Base-by-base conservation (phyloP, 768 basidiomycete genomes). In the Amylocystis lapponica region DNA sequence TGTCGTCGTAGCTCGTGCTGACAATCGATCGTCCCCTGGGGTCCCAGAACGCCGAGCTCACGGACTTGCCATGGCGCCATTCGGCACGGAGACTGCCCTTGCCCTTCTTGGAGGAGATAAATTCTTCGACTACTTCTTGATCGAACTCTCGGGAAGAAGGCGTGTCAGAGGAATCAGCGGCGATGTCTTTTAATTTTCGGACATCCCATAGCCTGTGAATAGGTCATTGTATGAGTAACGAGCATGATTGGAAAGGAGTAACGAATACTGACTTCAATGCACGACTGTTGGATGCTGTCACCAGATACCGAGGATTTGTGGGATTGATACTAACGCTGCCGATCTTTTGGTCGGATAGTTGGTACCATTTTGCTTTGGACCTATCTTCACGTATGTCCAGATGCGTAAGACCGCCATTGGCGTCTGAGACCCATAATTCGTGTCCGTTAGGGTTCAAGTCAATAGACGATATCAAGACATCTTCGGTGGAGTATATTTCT, bases 341-440 rank as follows among this genome's bases (percentile, higher is more conserved):
- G 51, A 92, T 82, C 57, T 91, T 91, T 43, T 74, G 68, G 12
- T 81, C 73, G 4, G 84, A 82, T 10, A 90, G 60, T 27, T 67
- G 74, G 50, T 84, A 88, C 63, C 83, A 68, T 33, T 74, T 69
- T 5, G 72, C 70, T 27, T 75, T 75, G 1, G 70, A 69, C 36
- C 71, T 66, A 55, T 65, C 62, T 27, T 86, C 74, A 13, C 89
- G 81, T 27, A 90, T 64, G 59, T 92, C 89, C 17, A 86, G 63
- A 48, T 87, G 88, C 6, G 83, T 86, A 4, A 78, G 68, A 19
- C 86, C 83, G 13, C 89, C 89, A 6, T 63, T 50, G 3, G 67
- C 71, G 58, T 92, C 89, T 1, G 86, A 86, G 41, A 91, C 72
- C 89, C 89, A 92, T 74, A 92, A 76, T 56, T 90, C 87, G 38